Conservation (phyloP, 805 yeast species). For the Maudiozyma barnettii region DNA sequence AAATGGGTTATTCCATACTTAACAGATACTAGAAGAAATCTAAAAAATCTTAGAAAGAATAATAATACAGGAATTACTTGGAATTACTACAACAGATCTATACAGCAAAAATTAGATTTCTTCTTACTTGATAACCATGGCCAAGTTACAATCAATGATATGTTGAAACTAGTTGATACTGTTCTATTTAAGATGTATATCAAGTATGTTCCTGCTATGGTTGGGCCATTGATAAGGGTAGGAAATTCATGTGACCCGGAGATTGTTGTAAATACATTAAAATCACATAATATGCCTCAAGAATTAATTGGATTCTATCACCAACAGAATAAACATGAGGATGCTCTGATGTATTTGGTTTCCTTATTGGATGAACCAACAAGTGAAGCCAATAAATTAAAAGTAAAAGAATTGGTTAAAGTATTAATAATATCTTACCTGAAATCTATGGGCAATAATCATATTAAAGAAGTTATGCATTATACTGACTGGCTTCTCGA, state of each 20-base stretch:
- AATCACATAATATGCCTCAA: slow-evolving; percentile 39
- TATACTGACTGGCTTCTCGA: slow-evolving; percentile 39
- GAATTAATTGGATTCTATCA: slow-evolving; percentile 74
- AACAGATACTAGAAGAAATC: slow-evolving; percentile 41
- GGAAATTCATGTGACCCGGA: slow-evolving; percentile 63
- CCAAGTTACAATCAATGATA: slow-evolving; percentile 28
- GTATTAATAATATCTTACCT: slow-evolving; percentile 39
- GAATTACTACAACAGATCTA: slow-evolving; percentile 14
- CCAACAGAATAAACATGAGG: slow-evolving; percentile 49
- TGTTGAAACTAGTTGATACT: slow-evolving; percentile 55
- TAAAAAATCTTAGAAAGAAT: slow-evolving; percentile 20
- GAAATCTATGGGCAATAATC: slow-evolving; percentile 40
- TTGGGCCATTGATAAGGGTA: slow-evolving; percentile 75
- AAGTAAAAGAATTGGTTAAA: slow-evolving; percentile 11
- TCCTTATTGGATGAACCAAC: slow-evolving; percentile 6
- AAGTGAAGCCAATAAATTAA: slow-evolving; percentile 1
- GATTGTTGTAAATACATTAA: slow-evolving; percentile 47
- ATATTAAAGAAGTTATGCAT: slow-evolving; percentile 47
- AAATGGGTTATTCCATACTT: slow-evolving; percentile 34
- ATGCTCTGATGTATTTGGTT: slow-evolving; percentile 57
- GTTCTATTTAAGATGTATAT: slow-evolving; percentile 67
- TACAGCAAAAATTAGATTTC: slow-evolving; percentile 20
- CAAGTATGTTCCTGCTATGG: slow-evolving; percentile 55
- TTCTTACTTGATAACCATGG: slow-evolving; percentile 27
- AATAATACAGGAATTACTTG: slow-evolving; percentile 10